Conservation (phyloP, 371 early-diverging fungal genomes). For the Apophysomyces trapeziformis region DNA sequence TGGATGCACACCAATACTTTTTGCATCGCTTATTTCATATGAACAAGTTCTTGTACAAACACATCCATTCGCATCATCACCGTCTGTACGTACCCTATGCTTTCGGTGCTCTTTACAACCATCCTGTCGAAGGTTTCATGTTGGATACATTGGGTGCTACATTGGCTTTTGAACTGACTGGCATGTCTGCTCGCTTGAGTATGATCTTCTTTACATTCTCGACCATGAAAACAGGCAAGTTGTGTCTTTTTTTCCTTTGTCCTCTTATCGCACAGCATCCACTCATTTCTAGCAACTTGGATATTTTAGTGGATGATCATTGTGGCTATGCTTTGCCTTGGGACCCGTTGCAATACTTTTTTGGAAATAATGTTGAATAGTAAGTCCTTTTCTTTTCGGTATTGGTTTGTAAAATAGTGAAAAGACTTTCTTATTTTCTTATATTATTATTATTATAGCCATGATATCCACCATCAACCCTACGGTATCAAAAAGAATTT, state of each 20-base stretch:
- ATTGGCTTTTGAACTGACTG: slow-evolving; percentile 65
- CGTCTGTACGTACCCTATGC: slow-evolving; percentile 75
- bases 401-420: not conserved
- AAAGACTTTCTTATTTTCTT: not conserved
- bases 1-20: slow-evolving; percentile 72
- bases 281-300: no score
- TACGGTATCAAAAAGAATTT: slow-evolving; percentile 65
- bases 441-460: slow-evolving; percentile 32
- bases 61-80: slow-evolving; percentile 77
- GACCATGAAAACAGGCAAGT: slow-evolving; percentile 68
- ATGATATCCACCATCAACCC: slow-evolving; percentile 64
- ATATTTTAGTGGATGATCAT: slow-evolving; percentile 51
- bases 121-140: slow-evolving; percentile 75
- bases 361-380: slow-evolving; percentile 72
- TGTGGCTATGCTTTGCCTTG: slow-evolving; percentile 77
- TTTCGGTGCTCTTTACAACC: slow-evolving; percentile 79
- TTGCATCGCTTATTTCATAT: slow-evolving; percentile 73
- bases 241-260: no score
- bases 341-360: slow-evolving; percentile 63
- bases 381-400: slow-evolving; percentile 30
- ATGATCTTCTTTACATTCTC: slow-evolving; percentile 70
- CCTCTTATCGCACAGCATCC: no score
- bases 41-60: slow-evolving; percentile 65
- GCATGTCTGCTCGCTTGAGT: slow-evolving; percentile 72
- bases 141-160: slow-evolving; percentile 76